phyloP scores from a whole-genome alignment of 2,329 filamentous ascomycete species.

The Colletotrichum neosansevieriae region DNA sequence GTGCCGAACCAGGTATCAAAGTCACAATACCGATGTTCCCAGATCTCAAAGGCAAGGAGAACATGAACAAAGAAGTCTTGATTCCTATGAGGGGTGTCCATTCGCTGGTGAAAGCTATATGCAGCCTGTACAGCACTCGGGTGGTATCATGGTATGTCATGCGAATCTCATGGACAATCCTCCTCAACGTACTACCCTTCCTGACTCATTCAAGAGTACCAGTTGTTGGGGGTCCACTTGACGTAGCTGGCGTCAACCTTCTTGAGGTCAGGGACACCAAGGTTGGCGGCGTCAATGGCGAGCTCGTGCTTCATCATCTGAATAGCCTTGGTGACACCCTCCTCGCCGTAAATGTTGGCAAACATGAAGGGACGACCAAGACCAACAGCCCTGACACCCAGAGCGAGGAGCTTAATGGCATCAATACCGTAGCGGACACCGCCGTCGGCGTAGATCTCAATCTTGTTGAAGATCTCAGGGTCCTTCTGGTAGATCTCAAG shows the following conservation, averaged over 20 bases:
- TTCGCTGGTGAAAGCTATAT: conserved; percentile 24
- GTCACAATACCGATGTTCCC: too few relatives aligned
- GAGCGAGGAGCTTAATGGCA: conserved; percentile 56
- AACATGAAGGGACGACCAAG: conserved; percentile 66
- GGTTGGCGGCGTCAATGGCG: conserved; percentile 56
- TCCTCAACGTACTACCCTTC: not conserved
- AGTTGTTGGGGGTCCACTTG: conserved; percentile 48
- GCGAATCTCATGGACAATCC: conserved; percentile 5
- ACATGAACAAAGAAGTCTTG: conserved; percentile 1
- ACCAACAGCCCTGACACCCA: conserved; percentile 58
- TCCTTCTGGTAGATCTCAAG: conserved; percentile 54
- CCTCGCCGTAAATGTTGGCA: conserved; percentile 62
- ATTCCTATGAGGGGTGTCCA: conserved; percentile 9
- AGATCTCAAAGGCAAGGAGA: not conserved
- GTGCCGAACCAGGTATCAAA: too few relatives aligned
- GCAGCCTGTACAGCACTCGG: conserved; percentile 29
- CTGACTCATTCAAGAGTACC: conserved; percentile 40
- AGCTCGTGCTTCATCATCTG: conserved; percentile 64
- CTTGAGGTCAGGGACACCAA: conserved; percentile 55
- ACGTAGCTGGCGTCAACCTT: conserved; percentile 47
- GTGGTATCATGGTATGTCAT: conserved; percentile 27
- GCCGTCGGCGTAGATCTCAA: conserved; percentile 56
- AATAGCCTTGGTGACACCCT: conserved; percentile 59
- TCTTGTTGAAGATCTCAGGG: conserved; percentile 54
- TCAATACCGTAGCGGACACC: conserved; percentile 58